Conservation (phyloP, 768 basidiomycete species). For the Tricholoma bakamatsutake region DNA sequence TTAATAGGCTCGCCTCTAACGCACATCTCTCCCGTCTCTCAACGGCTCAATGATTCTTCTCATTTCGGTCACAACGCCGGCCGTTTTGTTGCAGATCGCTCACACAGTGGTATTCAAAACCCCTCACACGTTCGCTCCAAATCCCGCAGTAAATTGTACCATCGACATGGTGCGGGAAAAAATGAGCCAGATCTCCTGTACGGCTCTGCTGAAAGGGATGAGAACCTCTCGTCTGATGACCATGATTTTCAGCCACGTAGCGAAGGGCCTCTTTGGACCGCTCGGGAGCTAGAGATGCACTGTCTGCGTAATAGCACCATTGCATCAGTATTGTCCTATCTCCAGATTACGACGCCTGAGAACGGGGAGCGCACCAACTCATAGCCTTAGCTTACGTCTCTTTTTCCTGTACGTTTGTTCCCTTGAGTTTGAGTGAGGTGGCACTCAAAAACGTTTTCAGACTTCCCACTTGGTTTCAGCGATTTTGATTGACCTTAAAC, state of each 20-base stretch:
- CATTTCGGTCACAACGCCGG: constrained; percentile 9
- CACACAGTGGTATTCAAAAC: constrained; percentile 2
- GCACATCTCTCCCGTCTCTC: constrained; percentile 12
- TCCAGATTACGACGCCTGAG: constrained; percentile 47
- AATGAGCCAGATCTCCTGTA: constrained; percentile 51
- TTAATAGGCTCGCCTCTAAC: constrained; percentile 41
- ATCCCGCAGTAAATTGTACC: constrained; percentile 66
- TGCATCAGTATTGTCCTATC: constrained; percentile 60
- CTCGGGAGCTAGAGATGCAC: constrained; percentile 77
- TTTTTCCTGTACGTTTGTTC: constrained; percentile 1
- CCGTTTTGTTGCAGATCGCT: constrained; percentile 5
- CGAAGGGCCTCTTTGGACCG: constrained; percentile 60
- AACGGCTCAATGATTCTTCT: constrained; percentile 22
- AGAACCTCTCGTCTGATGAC: constrained; percentile 17
- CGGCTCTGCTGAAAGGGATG: constrained; percentile 6
- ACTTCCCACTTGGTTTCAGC: not conserved
- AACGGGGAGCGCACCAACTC: constrained; percentile 17
- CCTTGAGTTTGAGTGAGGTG: not conserved
- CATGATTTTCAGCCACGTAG: constrained; percentile 28
- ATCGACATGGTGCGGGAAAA: constrained; percentile 56
- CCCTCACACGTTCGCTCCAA: constrained; percentile 51
- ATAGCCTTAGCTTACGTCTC: constrained; percentile 5
- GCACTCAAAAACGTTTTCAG: constrained; percentile 2
- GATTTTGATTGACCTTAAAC: not conserved
- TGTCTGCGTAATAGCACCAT: constrained; percentile 91